Base-by-base conservation (phyloP, 257 asterid genomes). In the Solanum clarkiae region DNA sequence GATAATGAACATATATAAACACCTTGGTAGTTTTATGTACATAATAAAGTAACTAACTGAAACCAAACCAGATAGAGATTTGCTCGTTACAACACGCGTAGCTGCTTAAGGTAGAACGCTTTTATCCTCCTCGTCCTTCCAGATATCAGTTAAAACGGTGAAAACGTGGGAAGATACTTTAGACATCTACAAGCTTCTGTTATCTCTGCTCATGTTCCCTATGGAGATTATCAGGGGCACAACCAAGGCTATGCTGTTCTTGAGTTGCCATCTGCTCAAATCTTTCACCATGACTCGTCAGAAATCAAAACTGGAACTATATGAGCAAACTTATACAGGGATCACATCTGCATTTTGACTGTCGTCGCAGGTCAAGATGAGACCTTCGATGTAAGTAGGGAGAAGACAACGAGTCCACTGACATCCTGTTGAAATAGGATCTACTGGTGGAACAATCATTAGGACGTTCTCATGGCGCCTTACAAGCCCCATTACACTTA, bases 401-500 rank as follows among this genome's bases (percentile, higher is more conserved):
- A 90, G 84, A 81, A 91, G 91, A 85, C 89, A 88, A 6, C 84
- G 85, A 12, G 71, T 15, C 94, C 94, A 93, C 40, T 84, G 89
- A 63, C 91, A 92, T 40, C 92, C 93, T 1, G 93, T 91, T 59
- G 93, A 89, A 45, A 89, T 47, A 17, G 90, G 90, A n/a, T 91
- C 93, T 13, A 88, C 18, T 1, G 96, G 93, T 9, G 96, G 93
- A 80, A 93, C 91, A 57, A 93, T 93, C 94, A 91, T 93, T 16
- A 92, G 86, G 70, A 92, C 91, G 18, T 90, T 93, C 10, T 91
- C 96, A 57, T 91, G 91, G 84, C 89, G 87, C 7, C 87, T 87
- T 8, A 93, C 93, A 51, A 87, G 87, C 4, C 96, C 96, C 94
- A 92, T 91, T 24, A 93, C 90, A 85, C 94, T 93, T 13, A 90